Base-by-base conservation (phyloP, 1,284 basidiomycete genomes). In the Leccinum solheimii region DNA sequence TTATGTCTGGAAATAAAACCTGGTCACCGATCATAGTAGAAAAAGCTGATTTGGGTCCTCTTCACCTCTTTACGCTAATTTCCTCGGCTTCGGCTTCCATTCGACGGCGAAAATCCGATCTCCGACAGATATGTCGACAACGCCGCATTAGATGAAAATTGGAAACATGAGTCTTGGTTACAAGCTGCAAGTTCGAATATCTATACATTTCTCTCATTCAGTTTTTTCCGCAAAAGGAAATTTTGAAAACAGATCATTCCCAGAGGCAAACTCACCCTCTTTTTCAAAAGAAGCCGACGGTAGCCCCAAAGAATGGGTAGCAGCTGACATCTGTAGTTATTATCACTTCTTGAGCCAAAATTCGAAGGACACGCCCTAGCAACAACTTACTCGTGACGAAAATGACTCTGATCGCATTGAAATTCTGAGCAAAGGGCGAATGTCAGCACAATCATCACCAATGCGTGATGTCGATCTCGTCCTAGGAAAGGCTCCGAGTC, bases 241-340 rank as follows among this genome's bases (percentile, higher is more conserved):
- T 26, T 26, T 26, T 11, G 21, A 48, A 21, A 48, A 23, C 10
- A 5, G 23, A 19, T 38, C 36, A 16, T 38, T 16, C 36, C 36
- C 23, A 16, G 8, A 21, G 21, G 16, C 13, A 36, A 19, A 40
- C 59, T 56, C 19, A 45, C 23, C 7, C 16, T 48, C 32, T 34
- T 45, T 23, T 45, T 61, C 61, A 62, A 40, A 56, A 32, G 23
- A 45, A 62, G 2, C 51, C 60, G 10, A 48, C 23, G 2, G 60
- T 60, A 8, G 60, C 30, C 50, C 48, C 59, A 26, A 60, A 43
- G 13, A 56, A 45, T 6, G 59, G 60, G 30, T 56, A 61, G 21
- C 27, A 40, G 60, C 49, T 32, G 19, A 53, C 26, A 38, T 59
- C 59, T 30, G n/a, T 11, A n/a, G 10, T 38, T 38, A 38, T 38